phyloP scores from a whole-genome alignment of 768 basidiomycete species.

The Leccinum imitatum region DNA sequence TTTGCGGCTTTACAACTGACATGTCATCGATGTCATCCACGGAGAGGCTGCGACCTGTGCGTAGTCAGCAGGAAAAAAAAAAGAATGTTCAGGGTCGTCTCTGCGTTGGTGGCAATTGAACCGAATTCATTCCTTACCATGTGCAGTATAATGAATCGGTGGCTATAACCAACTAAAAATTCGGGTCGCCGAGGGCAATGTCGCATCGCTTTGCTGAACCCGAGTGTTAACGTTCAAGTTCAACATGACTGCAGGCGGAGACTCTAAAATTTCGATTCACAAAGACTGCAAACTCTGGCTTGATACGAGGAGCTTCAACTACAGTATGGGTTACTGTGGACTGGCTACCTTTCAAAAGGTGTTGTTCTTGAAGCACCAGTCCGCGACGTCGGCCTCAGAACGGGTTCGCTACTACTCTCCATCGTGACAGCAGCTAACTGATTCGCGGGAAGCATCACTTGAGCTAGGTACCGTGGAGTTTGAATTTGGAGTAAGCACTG shows the following conservation, averaged over 20 bases:
- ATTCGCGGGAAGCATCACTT: not conserved
- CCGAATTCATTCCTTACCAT: not conserved
- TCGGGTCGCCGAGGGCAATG: not conserved
- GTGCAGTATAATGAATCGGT: not conserved
- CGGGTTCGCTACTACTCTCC: too few relatives aligned
- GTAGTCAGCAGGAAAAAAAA: not conserved
- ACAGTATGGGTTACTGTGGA: not conserved
- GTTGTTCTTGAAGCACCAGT: not conserved
- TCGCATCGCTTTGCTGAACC: not conserved
- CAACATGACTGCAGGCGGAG: not conserved
- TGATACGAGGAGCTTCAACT: not conserved
- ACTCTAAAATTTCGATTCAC: not conserved
- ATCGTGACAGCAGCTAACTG: not conserved
- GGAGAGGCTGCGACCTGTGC: not conserved
- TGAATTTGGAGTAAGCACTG: not conserved
- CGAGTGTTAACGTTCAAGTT: not conserved
- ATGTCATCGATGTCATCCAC: not conserved
- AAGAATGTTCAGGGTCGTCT: not conserved
- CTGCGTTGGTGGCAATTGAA: not conserved
- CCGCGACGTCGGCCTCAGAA: too few relatives aligned
- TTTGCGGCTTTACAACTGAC: not conserved
- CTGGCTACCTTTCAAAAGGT: not conserved
- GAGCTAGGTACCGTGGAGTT: not conserved
- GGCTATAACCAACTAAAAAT: not conserved
- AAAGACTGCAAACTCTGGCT: not conserved